Evolutionary conservation across 2,329 filamentous ascomycete species (phyloP), one percentile per base, ranked within the genome.

Genomic region (Lecanicillium sp.): DNA sequence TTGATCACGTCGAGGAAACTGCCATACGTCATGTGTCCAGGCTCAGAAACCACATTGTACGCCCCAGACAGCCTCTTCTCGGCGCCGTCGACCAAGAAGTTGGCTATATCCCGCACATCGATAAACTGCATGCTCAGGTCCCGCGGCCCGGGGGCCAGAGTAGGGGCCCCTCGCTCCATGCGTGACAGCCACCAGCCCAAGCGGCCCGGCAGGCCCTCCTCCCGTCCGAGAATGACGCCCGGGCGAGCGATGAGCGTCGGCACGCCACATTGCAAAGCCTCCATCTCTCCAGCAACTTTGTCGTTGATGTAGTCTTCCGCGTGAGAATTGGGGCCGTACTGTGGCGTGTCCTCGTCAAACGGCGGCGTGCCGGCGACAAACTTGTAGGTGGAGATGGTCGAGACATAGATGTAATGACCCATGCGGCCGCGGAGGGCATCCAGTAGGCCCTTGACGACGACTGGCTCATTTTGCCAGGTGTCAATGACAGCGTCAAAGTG

Each of bases 401-500:
- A 47, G 29, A 50, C 45, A 20, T 44, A 50, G 8, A 40, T 43
- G 28, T 46, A 49, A 15, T 47, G 48, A 13, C 32, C 29, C 13
- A 45, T 36, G 30, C 40, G 41, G 25, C 36, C 43, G 4, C 35
- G 22, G 28, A 50, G 44, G 4, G 45, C 46, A 4, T 45, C 35
- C 14, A 50, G 22, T 7, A 43, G 40, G 13, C 14, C 17, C 22
- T 39, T 31, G 15, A 49, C 46, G 20, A 41, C 46, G 13, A 17
- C 17, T n/a, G 48, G 33, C 28, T 45, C 40, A 12, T 12, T 17
- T 13, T 15, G 29, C 48, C 48, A 50, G 9, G 46, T 47, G 33
- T 50, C 48, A 11, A 50, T 36, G 14, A 47, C 46, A 15, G 40
- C 41, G 22, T 50, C 43, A 17, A 47, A 50, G 3, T 28, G 27